phyloP scores from a whole-genome alignment of 192 early-diverging fungal species.

The Mortierella claussenii region DNA sequence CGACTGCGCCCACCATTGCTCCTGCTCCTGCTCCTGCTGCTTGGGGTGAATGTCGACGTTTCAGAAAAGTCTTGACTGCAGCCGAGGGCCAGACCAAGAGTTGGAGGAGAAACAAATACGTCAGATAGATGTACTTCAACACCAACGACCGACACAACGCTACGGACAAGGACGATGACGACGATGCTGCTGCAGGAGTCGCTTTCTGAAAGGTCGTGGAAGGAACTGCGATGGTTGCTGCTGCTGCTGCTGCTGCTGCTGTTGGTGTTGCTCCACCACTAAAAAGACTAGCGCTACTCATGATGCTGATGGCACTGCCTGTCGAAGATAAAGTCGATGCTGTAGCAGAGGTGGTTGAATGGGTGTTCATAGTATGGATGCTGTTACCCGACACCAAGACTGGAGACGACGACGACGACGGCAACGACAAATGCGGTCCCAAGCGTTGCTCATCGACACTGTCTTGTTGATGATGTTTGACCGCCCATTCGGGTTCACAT shows the following conservation, averaged over 20 bases:
- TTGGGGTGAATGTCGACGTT: conserved; percentile 1
- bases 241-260: not conserved
- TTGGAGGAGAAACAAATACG: conserved; percentile 34
- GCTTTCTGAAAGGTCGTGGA: conserved; percentile 8
- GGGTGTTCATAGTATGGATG: no score
- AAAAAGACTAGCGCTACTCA: no score
- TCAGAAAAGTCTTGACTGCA: conserved; percentile 13
- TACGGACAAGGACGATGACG: conserved; percentile 27
- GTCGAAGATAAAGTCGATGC: no score
- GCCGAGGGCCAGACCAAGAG: conserved; percentile 23
- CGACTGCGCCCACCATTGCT: conserved; percentile 25
- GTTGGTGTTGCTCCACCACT: no score
- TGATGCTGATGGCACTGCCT: no score
- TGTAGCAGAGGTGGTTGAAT: no score
- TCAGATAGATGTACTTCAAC: conserved; percentile 43
- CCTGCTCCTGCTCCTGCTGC: conserved; percentile 1
- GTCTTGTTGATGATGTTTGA: no score
- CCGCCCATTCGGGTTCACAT: no score
- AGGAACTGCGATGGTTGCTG: not conserved
- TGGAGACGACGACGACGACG: no score
- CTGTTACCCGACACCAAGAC: no score
- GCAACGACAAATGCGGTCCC: no score
- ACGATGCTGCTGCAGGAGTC: conserved; percentile 12
- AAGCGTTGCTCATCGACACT: no score
- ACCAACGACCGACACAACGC: conserved; percentile 45